Percentiles rank a stretch among this genome's conserved stretches.
Conservation (phyloP, 805 yeast species). For the Candida mattraensis region DNA sequence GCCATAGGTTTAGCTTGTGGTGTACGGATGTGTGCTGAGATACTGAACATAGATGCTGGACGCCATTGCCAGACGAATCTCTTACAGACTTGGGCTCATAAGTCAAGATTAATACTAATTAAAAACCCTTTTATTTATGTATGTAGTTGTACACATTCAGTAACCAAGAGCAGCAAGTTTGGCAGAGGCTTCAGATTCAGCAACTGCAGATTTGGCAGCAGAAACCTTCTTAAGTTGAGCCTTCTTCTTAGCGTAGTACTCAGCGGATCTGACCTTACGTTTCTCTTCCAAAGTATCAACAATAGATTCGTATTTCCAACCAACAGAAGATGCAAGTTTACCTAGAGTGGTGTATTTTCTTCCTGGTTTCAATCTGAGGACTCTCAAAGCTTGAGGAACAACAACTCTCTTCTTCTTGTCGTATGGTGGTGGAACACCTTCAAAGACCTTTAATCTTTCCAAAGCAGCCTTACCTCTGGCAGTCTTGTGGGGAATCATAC, state of each 20-base stretch:
- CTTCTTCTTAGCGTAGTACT: conserved; percentile 98
- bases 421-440: conserved; percentile 99
- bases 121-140: conserved; percentile 22
- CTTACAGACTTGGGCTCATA: no score
- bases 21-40: no score
- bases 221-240: conserved; percentile 91
- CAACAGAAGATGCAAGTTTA: conserved; percentile 93
- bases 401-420: conserved; percentile 99
- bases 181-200: conserved; percentile 87
- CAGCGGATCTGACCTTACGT: conserved; percentile 98
- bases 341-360: conserved; percentile 99
- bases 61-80: neutral
- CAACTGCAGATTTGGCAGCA: conserved; percentile 83
- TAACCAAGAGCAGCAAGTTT: conserved; percentile 97
- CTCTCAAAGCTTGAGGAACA: conserved; percentile 99
- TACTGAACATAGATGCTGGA: no score
- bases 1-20: no score
- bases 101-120: conserved; percentile 9
- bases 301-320: conserved; percentile 99
- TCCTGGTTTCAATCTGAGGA: conserved; percentile 98
- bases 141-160: conserved; percentile 49
- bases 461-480: conserved; percentile 99
- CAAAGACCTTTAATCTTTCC: conserved; percentile 98
- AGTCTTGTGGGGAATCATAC: conserved; percentile 99
- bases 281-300: conserved; percentile 98